Evolutionary conservation across 2,329 filamentous ascomycete species (phyloP), one percentile per base, ranked within the genome.

Genomic region (Diaporthe sp.): DNA sequence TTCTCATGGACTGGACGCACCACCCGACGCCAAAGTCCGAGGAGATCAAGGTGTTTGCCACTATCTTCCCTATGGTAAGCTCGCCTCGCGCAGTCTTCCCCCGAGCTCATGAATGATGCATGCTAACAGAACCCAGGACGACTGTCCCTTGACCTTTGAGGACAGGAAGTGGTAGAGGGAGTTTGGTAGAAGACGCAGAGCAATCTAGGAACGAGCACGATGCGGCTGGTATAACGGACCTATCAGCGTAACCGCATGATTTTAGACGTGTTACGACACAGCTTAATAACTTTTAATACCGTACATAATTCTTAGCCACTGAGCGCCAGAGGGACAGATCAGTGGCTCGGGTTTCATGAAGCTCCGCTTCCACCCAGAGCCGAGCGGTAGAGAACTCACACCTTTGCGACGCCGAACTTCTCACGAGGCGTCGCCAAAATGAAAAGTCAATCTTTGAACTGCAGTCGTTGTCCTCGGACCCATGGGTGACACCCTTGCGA

Each of bases 41-140:
- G 87, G 93, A 98, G 85, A 98, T 99, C 85, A 96, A 98, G 88
- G 96, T 98, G 79, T 99, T 98, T 86, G 97, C 97, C 55, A 98
- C 95, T 39, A 98, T 99, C 80, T 99, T 99, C 90, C 97, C 97
- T 74, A 94, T 94, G 94, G 96, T 97, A 86, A 85, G 92, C 87
- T 71, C 53, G 9, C n/a, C 8, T 13, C 37, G 1, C 20, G 34
- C n/a, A 39, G 31, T 25, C 22, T 15, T 42, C 9, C 8, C 37
- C n/a, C 0, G 28, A 13, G 8, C 10, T 22, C 10, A 10, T 55
- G 28, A 34, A 42, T 31, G 15, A 44, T 31, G 51, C 37, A 31
- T 73, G 63, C 78, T 79, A 67, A 79, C 74, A 34, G 53, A 58
- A 25, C 22, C 6, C 78, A 96, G 94, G 95, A 97, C 83, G 93